Evolutionary conservation across 75 land plant species (phyloP), one percentile per base, ranked within the genome.

Genomic region (Ceratopteris richardii): DNA sequence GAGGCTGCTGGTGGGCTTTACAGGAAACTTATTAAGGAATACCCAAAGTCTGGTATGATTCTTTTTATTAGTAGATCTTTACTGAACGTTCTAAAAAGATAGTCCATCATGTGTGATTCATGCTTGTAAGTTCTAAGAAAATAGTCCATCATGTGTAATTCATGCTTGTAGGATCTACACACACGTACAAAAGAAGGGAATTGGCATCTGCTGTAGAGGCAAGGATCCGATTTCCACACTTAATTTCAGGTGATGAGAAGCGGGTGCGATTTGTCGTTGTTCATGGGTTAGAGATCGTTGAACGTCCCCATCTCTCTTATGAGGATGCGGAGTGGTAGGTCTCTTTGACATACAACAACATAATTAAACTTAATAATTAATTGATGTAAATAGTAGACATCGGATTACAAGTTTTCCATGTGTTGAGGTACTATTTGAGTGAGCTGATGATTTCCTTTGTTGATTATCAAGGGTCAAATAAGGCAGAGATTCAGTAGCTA

Each of bases 1-100:
- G 99, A 95, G 78, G 97, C 99, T 19, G 87, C 99, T 47, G 99
- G 99, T 62, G 99, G 99, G 26, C 77, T 95, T 81, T 95, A 95
- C 48, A 84, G 99, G 73, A 86, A 63, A 48, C 87, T 95, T 14
- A 84, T 87, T 10, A 90, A 87, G 42, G 84, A 82, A 56, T 95
- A 82, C 63, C 97, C 97, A 1, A 80, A 73, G 50, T 77, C 81
- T 79, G 99, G 99, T 90, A 59, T 23, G 54, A 31, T 2, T 9
- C 9, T 26, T 63, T 50, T 46, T 14, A 46, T 4, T 17, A 33
- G 46, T 31, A n/a, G 20, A 19, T 4, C 18, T 57, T 37, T 31
- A n/a, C 18, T 57, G 13, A 16, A 14, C 18, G 30, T 13, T 57
- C 1, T 2, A 37, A n/a, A 20, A 12, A 11, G 11, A n/a, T n/a